phyloP scores from a whole-genome alignment of 2,329 filamentous ascomycete species.

The Elsinoe necatrix region DNA sequence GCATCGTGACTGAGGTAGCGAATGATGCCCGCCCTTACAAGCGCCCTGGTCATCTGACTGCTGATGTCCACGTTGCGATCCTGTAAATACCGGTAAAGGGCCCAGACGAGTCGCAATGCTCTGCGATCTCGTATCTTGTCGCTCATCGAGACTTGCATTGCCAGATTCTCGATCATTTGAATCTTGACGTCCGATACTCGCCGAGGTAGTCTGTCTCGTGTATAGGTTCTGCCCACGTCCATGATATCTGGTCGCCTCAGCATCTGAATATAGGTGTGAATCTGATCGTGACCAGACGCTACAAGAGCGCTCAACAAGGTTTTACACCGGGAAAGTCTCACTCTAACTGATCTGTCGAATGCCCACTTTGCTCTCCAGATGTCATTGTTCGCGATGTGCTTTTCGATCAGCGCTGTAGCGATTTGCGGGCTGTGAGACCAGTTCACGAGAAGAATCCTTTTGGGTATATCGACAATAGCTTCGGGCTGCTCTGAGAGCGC shows the following conservation, averaged over 20 bases:
- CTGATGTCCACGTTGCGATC: not conserved
- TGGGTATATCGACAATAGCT: not conserved
- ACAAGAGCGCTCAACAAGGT: not conserved
- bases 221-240: not conserved
- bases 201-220: not conserved
- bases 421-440: not conserved
- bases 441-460: not conserved
- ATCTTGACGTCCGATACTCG: not conserved
- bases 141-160: not conserved
- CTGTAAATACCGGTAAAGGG: not conserved
- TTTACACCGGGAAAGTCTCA: not conserved
- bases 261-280: not conserved
- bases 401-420: not conserved
- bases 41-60: not conserved
- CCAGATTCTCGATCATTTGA: conserved; percentile 1
- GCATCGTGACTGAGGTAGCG: conserved; percentile 2
- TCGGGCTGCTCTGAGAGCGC: not conserved
- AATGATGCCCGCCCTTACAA: not conserved
- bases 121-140: not conserved
- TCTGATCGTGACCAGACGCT: not conserved
- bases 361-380: not conserved
- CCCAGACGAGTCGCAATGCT: not conserved
- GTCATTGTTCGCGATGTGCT: not conserved
- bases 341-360: not conserved
- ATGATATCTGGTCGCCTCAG: not conserved